Evolutionary conservation across 2,329 filamentous ascomycete genomes (phyloP).

Genomic region (Trichocomaceae sp.): DNA sequence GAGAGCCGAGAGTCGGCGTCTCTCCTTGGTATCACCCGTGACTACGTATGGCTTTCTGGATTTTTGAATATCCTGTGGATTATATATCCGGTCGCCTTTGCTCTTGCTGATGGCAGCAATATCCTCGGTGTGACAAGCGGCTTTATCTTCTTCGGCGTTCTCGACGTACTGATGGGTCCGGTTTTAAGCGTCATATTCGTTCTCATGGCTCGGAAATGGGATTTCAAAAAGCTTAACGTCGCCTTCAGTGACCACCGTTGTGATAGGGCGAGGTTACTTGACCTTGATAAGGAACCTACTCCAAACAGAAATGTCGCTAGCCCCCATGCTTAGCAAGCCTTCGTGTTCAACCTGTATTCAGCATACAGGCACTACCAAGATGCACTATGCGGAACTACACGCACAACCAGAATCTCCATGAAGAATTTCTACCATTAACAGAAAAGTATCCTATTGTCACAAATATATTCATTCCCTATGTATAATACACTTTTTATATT

Average conservation of each 20-base stretch:
- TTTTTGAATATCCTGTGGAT: slow-evolving; percentile 38
- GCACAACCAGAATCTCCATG: not conserved
- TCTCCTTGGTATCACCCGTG: slow-evolving; percentile 38
- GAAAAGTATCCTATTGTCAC: not conserved
- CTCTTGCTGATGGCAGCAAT: slow-evolving; percentile 49
- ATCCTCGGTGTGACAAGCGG: slow-evolving; percentile 41
- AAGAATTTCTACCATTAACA: not conserved
- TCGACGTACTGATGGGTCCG: slow-evolving; percentile 47
- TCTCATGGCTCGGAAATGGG: slow-evolving; percentile 40
- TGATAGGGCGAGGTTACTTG: not conserved
- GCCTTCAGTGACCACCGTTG: slow-evolving; percentile 44
- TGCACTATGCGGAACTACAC: not conserved
- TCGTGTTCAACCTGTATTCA: not conserved
- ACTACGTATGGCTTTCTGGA: slow-evolving; percentile 43
- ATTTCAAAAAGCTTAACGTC: slow-evolving; percentile 47
- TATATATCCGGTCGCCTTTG: slow-evolving; percentile 49
- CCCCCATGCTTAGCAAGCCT: not conserved
- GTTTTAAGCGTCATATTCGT: slow-evolving; percentile 34
- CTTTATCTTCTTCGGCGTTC: slow-evolving; percentile 50
- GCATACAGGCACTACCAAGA: not conserved
- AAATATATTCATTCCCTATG: not conserved
- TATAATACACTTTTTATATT: too few relatives aligned
- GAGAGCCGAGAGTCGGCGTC: slow-evolving; percentile 34
- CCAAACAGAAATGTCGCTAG: not conserved
- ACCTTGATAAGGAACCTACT: not conserved